Base-by-base conservation (phyloP, 2,329 filamentous ascomycete genomes). In the Pyrenophora tritici-repentis region DNA sequence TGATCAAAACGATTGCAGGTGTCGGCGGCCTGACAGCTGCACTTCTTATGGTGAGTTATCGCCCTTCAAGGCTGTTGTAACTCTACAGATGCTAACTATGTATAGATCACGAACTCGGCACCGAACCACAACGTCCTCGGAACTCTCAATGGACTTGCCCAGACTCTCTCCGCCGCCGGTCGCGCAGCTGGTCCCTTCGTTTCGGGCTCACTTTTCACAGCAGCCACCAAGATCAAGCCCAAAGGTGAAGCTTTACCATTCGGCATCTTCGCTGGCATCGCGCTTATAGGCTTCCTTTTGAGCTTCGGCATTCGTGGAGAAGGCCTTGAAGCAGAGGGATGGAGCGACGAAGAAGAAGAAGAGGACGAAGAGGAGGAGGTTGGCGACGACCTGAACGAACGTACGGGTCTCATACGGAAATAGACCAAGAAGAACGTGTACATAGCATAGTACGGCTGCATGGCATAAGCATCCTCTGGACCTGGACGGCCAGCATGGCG, bases 21-120 rank as follows among this genome's bases (percentile, higher is more conserved):
- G 91, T 99, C 0, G 91, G 91, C 6, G 93, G 93, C 0, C 73
- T 99, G 53, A 96, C 92, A 2, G 94, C 91, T 68, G 91, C 93
- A 3, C 84, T 97, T 74, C 80, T 95, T 13, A 75, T 99, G 72
- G 90, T 94, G 79, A 73, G 86, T 78, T 20, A 16, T n/a, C 18
- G 14, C 18, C 7, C 6, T 17, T 13, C 13, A n/a, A 3, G 6
- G 12, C 3, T 34, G 24, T 35, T 35, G 38, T 24, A 14, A 18
- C 36, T 26, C 26, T 24, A 22, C 22, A 40, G 12, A 34, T 24
- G 16, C 14, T 37, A 36, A 24, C 5, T 5, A 33, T 12, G 8
- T 56, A 35, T 59, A 93, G 89, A 92, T 99, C 60, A 97, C 91
- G 32, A 99, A 99, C 65, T 95, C 90, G 1, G 90, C 91, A 0